Base-by-base conservation (phyloP, 768 basidiomycete species). In the Termitomyces sp. region DNA sequence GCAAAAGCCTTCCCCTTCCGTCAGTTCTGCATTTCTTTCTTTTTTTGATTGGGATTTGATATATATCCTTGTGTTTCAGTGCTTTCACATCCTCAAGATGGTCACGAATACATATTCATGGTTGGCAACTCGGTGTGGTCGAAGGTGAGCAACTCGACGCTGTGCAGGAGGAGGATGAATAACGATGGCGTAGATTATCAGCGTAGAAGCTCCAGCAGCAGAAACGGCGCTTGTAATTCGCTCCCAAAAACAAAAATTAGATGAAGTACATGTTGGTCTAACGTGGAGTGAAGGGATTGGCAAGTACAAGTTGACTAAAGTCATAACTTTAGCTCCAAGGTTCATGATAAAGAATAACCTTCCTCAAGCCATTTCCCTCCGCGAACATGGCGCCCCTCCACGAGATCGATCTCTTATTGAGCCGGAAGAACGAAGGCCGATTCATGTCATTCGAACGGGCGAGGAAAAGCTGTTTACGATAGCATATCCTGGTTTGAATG, bases 261-360 rank as follows among this genome's bases (percentile, higher is more conserved):
- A 90, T 48, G 84, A 87, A 67, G 79, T 86, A 53, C 90, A 94
- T 68, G 71, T 92, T 47, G 97, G 96, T 2, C 65, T 99, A 40
- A 95, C 94, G 5, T 98, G 95, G 84, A 80, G 83, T 18, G 94
- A 96, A 71, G 97, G 95, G 1, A 75, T 87, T n/a, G 97, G 97
- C 36, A 98, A 97, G 77, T 98, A 98, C 71, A 98, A 98, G 68
- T 75, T 98, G 35, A 89, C 88, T 28, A 98, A 98, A 74, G 88
- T 98, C 63, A 86, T 99, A 62, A 95, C 91, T 0, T 74, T 98
- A 38, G 79, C 90, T 8, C 97, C 97, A 28, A 85, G 97, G 47
- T 98, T 94, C 76, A 74, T 98, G 61, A 71, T 98, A 63, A 90
- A 87, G 71, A 99, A 98, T 72, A 80, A 85, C 59, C 78, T 94